Percentiles rank a stretch among this genome's conserved stretches.
phyloP scores from a whole-genome alignment of 208 protist species.

The Trypanosoma conorhini region DNA sequence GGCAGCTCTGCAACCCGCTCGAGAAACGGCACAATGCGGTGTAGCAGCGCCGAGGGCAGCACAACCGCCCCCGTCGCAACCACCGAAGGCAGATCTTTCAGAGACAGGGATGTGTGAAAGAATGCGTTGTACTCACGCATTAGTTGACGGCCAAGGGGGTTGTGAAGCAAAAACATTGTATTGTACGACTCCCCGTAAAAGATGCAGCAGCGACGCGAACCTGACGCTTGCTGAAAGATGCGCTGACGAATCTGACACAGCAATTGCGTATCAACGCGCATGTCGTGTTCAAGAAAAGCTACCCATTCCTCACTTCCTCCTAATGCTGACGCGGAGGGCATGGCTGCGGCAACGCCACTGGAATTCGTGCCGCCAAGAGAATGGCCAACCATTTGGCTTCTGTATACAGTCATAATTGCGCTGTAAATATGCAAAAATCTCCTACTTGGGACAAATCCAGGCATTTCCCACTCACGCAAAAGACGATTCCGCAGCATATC shows the following conservation, averaged over 20 bases:
- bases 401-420: constrained; percentile 23
- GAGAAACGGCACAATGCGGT: constrained; percentile 20
- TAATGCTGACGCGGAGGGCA: not conserved
- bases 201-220: constrained; percentile 19
- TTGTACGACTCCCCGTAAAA: constrained; percentile 27
- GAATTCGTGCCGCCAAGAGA: not conserved
- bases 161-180: constrained; percentile 24
- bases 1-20: not conserved
- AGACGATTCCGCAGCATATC: constrained; percentile 9
- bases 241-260: not conserved
- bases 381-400: not conserved
- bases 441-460: not conserved
- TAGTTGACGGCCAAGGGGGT: constrained; percentile 12
- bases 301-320: constrained; percentile 10
- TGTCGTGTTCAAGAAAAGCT: constrained; percentile 25
- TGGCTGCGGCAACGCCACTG: not conserved
- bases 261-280: constrained; percentile 12
- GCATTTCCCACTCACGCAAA: constrained; percentile 30
- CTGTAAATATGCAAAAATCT: constrained; percentile 24
- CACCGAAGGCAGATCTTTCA: constrained; percentile 18
- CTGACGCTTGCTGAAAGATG: not conserved
- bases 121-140: constrained; percentile 26
- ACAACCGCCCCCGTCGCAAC: constrained; percentile 18
- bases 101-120: constrained; percentile 4
- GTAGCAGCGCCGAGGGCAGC: constrained; percentile 9